phyloP scores from a whole-genome alignment of 2,329 filamentous ascomycete species.

The Fusarium coicis region DNA sequence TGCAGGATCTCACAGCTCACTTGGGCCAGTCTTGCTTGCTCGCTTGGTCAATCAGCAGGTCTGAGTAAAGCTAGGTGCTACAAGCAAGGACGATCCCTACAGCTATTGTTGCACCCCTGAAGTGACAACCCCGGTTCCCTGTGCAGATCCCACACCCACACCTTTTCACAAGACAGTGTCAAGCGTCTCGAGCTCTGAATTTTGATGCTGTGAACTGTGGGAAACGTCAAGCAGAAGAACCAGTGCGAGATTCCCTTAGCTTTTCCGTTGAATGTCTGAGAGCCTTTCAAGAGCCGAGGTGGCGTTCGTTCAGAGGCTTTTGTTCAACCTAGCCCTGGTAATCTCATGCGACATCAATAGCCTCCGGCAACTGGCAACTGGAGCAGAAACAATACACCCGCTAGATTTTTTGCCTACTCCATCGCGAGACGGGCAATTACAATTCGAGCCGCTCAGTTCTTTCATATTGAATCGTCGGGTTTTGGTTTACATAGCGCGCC shows the following conservation, averaged over 20 bases:
- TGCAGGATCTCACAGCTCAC: conserved; percentile 32
- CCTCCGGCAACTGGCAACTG: conserved; percentile 32
- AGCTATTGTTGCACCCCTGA: conserved; percentile 37
- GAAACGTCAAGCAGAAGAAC: conserved; percentile 31
- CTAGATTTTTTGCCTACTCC: background rate
- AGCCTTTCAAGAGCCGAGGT: conserved; percentile 44
- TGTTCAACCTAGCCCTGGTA: conserved; percentile 41
- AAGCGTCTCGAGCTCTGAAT: conserved; percentile 4
- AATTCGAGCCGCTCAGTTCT: conserved; percentile 39
- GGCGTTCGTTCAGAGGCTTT: conserved; percentile 40
- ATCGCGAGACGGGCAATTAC: conserved; percentile 25
- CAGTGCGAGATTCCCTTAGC: conserved; percentile 33
- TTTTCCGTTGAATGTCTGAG: conserved; percentile 27
- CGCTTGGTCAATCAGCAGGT: conserved; percentile 24
- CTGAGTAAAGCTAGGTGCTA: conserved; percentile 26
- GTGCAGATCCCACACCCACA: conserved; percentile 43
- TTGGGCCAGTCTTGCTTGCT: conserved; percentile 17
- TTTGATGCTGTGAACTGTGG: conserved; percentile 6
- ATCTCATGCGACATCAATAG: conserved; percentile 35
- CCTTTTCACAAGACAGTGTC: conserved; percentile 18
- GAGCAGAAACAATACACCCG: conserved; percentile 11
- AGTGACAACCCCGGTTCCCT: conserved; percentile 39
- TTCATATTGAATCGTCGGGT: conserved; percentile 25
- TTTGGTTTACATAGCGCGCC: conserved; percentile 29
- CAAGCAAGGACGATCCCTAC: conserved; percentile 41